Conservation (phyloP, 2,329 filamentous ascomycete genomes). For the Waltergamsia citrina region DNA sequence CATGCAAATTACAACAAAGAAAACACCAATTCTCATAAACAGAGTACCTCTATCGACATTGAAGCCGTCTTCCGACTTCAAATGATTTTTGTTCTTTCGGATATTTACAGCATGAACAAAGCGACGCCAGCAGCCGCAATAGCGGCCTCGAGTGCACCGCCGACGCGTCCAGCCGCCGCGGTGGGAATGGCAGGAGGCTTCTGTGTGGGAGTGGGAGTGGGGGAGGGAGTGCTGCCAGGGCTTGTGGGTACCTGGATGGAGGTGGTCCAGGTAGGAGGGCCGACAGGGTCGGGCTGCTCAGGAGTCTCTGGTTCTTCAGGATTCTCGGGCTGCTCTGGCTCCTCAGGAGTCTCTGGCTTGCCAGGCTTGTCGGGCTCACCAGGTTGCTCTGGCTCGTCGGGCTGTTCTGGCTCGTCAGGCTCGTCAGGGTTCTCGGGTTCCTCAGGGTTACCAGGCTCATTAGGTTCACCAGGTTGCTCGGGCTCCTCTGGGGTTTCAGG, state of each 20-base stretch:
- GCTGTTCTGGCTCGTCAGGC: neutral
- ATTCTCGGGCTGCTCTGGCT: neutral
- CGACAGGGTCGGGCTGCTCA: slow-evolving; percentile 1
- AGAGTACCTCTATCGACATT: too few species aligned
- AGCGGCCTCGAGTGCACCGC: slow-evolving; percentile 15
- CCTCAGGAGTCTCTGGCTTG: neutral
- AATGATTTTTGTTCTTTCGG: neutral
- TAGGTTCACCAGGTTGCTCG: slow-evolving; percentile 1
- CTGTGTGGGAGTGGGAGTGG: slow-evolving; percentile 9
- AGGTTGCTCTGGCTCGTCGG: neutral
- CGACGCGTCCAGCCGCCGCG: slow-evolving; percentile 20
- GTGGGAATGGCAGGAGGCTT: slow-evolving; percentile 14
- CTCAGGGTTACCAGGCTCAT: too few species aligned
- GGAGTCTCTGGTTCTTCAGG: neutral
- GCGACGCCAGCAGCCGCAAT: slow-evolving; percentile 20
- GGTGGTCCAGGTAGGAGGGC: slow-evolving; percentile 1
- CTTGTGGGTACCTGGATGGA: slow-evolving; percentile 1
- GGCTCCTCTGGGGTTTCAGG: slow-evolving; percentile 1
- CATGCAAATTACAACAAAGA: too few species aligned
- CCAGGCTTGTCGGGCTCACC: neutral
- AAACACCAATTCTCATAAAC: neutral
- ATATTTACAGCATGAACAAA: slow-evolving; percentile 21
- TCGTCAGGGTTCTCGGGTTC: neutral
- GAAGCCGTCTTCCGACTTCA: neutral
- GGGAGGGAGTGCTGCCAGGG: neutral